Conservation (phyloP, 768 basidiomycete species). For the Astraeus odoratus region DNA sequence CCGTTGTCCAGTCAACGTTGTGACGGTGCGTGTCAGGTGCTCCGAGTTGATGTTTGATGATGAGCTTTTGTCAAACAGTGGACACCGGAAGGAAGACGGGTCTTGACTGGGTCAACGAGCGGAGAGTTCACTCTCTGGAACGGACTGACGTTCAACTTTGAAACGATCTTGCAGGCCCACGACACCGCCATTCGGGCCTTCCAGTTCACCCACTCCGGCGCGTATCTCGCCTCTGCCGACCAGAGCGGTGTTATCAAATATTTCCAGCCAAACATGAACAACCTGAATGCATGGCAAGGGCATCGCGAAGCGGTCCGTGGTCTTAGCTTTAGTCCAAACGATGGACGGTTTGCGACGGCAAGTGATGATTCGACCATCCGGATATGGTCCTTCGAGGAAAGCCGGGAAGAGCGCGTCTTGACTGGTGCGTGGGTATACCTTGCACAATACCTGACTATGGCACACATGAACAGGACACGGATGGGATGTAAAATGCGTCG, state of each 20-base stretch:
- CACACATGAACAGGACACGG: conserved; percentile 70
- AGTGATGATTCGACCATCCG: conserved; percentile 94
- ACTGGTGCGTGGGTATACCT: conserved; percentile 46
- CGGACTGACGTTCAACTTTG: conserved; percentile 98
- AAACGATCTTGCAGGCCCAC: conserved; percentile 98
- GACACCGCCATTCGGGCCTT: conserved; percentile 90
- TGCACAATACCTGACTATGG: not conserved
- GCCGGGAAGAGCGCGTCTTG: conserved; percentile 79
- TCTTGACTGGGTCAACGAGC: conserved; percentile 91
- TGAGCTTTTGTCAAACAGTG: conserved; percentile 46
- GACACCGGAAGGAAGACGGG: conserved; percentile 92
- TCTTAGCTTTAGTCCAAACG: conserved; percentile 87
- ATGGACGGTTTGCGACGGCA: conserved; percentile 86
- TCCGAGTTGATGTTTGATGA: not conserved
- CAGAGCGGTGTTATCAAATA: conserved; percentile 95
- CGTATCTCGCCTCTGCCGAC: conserved; percentile 89
- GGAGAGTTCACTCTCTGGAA: conserved; percentile 99
- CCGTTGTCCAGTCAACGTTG: conserved; percentile 93
- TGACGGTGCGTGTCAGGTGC: conserved; percentile 57
- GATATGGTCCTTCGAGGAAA: conserved; percentile 93
- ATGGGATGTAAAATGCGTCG: conserved; percentile 97
- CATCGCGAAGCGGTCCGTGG: conserved; percentile 94
- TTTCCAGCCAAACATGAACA: conserved; percentile 99
- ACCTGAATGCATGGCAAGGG: conserved; percentile 88
- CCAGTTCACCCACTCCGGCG: conserved; percentile 87